Conservation (phyloP, 768 basidiomycete species). For the Naganishia randhawae region DNA sequence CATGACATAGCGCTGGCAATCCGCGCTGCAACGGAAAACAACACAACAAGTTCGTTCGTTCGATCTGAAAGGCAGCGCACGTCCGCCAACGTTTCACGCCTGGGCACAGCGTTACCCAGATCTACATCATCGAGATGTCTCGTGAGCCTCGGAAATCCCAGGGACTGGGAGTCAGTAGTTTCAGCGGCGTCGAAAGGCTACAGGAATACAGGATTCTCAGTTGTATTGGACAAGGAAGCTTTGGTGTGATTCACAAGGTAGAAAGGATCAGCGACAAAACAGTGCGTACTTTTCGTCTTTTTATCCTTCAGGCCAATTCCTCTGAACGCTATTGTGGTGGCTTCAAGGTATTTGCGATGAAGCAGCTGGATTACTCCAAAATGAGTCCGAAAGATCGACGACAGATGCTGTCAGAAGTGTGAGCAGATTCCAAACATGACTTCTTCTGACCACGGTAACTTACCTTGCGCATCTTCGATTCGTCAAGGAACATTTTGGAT, state of each 20-base stretch:
- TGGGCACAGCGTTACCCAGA: background rate
- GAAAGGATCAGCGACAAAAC: conserved; percentile 73
- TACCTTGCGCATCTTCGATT: background rate
- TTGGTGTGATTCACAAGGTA: conserved; percentile 96
- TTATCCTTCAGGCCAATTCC: background rate
- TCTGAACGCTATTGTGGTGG: background rate
- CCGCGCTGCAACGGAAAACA: background rate
- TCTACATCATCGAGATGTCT: background rate
- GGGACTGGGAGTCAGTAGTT: conserved; percentile 14
- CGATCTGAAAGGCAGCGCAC: background rate
- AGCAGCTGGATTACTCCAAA: conserved; percentile 94
- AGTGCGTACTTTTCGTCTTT: conserved; percentile 55
- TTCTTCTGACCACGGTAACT: background rate
- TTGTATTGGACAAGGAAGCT: conserved; percentile 92
- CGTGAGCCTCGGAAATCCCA: conserved; percentile 9
- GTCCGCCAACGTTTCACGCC: background rate
- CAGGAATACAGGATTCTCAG: conserved; percentile 16
- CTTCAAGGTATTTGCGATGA: conserved; percentile 58
- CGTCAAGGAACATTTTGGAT: conserved; percentile 83
- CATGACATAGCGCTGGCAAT: background rate
- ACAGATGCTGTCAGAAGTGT: conserved; percentile 98
- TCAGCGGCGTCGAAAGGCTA: background rate
- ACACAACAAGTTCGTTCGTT: background rate
- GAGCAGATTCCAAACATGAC: conserved; percentile 48
- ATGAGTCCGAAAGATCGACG: conserved; percentile 95